phyloP scores from a whole-genome alignment of 768 basidiomycete species.

The Boletus patriciae region DNA sequence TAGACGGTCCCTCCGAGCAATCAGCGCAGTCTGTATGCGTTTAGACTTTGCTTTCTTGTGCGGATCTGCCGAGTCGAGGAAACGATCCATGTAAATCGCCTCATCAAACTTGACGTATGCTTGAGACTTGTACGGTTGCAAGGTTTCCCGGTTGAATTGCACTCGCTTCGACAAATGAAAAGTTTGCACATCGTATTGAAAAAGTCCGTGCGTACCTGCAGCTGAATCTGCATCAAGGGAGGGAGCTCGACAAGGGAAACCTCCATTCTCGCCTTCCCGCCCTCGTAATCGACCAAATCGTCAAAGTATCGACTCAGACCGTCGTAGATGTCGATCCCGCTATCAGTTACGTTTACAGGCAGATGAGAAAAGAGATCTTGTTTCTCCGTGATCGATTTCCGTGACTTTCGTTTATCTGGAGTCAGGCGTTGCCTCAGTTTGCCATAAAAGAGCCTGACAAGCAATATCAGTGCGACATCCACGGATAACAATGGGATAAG shows the following conservation, averaged over 20 bases:
- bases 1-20: conserved; percentile 62
- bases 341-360: conserved; percentile 89
- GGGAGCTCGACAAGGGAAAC: conserved; percentile 84
- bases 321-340: conserved; percentile 90
- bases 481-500: neutral
- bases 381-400: conserved; percentile 71
- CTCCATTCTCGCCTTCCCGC: conserved; percentile 85
- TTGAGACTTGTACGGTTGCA: conserved; percentile 94
- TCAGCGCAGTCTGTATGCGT: conserved; percentile 65
- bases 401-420: conserved; percentile 39
- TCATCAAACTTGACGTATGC: conserved; percentile 91
- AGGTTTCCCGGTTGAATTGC: conserved; percentile 90
- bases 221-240: conserved; percentile 89
- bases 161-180: conserved; percentile 58
- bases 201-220: conserved; percentile 64
- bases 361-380: conserved; percentile 93
- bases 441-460: conserved; percentile 78
- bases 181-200: neutral
- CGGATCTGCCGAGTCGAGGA: conserved; percentile 72
- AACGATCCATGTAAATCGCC: conserved; percentile 88
- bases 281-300: conserved; percentile 83
- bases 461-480: conserved; percentile 4
- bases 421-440: conserved; percentile 68
- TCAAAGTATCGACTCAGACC: conserved; percentile 91
- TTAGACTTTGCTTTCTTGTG: conserved; percentile 72